These are phyloP conservation scores for Didymella arachidicola DNA, from an alignment of 2,329 filamentous ascomycete species.

Conservation along the genomic window DNA sequence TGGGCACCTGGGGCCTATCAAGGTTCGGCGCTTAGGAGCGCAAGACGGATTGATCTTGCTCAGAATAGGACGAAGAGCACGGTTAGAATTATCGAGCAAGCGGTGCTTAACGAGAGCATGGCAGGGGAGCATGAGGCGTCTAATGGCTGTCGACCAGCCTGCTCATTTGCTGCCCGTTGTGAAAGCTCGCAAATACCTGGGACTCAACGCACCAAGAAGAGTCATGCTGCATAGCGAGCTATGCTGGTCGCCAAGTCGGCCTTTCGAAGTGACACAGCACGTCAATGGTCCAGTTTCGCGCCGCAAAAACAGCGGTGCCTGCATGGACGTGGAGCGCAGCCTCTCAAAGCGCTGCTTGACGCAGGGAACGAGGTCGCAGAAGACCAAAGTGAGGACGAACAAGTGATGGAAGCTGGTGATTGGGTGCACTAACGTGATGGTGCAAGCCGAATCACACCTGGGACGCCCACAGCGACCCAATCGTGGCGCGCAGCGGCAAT, in stretches of 20 bases:
- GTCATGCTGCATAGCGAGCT: slow-evolving; percentile 29
- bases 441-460: slow-evolving; percentile 25
- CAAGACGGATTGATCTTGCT: slow-evolving; percentile 46
- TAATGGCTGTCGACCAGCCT: slow-evolving; percentile 40
- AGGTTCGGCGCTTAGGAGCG: slow-evolving; percentile 49
- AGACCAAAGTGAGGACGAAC: slow-evolving; percentile 31
- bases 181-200: slow-evolving; percentile 38
- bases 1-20: slow-evolving; percentile 46
- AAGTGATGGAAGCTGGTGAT: slow-evolving; percentile 24
- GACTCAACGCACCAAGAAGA: slow-evolving; percentile 41
- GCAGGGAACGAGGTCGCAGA: slow-evolving; percentile 35
- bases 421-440: slow-evolving; percentile 24
- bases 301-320: slow-evolving; percentile 45
- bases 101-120: slow-evolving; percentile 34
- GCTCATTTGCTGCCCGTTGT: slow-evolving; percentile 40
- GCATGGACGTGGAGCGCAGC: slow-evolving; percentile 40
- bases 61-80: slow-evolving; percentile 47
- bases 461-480: slow-evolving; percentile 14
- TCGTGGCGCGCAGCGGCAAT: slow-evolving; percentile 16
- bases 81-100: slow-evolving; percentile 37
- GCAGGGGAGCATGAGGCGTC: slow-evolving; percentile 43
- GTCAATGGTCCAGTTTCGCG: slow-evolving; percentile 46
- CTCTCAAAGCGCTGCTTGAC: slow-evolving; percentile 34
- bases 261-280: slow-evolving; percentile 35
- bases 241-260: slow-evolving; percentile 44